Conservation (phyloP, 768 basidiomycete species). For the Suillus lakei region DNA sequence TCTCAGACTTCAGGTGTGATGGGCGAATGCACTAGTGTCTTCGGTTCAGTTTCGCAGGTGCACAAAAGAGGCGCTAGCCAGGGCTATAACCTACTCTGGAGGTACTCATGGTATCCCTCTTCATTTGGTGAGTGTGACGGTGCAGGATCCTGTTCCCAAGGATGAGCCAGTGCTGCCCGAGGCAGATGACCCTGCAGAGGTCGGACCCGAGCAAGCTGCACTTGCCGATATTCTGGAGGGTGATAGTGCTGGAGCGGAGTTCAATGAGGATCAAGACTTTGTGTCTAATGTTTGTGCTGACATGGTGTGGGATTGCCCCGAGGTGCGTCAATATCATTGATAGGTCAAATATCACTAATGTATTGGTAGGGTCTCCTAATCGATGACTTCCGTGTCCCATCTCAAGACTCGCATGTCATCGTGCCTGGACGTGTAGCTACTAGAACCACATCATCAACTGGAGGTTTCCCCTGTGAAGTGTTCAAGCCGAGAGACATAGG, state of each 20-base stretch:
- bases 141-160: neutral
- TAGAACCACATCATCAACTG: neutral
- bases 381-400: neutral
- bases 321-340: neutral
- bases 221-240: neutral
- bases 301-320: neutral
- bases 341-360: neutral
- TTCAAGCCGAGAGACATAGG: slow-evolving; percentile 3
- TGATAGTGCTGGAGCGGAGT: neutral
- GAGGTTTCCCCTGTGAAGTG: neutral
- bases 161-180: neutral
- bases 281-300: neutral
- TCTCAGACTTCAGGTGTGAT: slow-evolving; percentile 20
- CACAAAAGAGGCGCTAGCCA: slow-evolving; percentile 8
- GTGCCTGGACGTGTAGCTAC: neutral
- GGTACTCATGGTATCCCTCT: neutral
- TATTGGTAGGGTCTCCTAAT: neutral
- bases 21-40: slow-evolving; percentile 24
- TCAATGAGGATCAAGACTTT: neutral
- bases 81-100: slow-evolving; percentile 4
- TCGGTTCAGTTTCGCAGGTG: slow-evolving; percentile 12
- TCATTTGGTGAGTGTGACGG: neutral
- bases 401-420: neutral
- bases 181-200: neutral
- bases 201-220: neutral